These are phyloP conservation scores for Calonectria pteridis DNA, from an alignment of 2,329 filamentous ascomycete genomes.

Conservation along the genomic window DNA sequence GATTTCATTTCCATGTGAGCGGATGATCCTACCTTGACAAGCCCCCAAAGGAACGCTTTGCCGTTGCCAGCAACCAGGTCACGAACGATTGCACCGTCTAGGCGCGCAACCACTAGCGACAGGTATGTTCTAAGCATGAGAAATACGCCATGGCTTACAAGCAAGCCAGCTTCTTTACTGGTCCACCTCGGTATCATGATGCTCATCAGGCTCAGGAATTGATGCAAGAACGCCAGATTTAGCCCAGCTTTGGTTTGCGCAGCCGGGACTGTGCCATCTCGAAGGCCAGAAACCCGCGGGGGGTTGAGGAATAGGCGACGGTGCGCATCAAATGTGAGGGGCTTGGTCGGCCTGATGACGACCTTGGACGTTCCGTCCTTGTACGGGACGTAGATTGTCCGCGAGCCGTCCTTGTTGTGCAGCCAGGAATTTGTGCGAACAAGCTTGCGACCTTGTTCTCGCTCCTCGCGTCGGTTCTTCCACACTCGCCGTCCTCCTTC, in stretches of 20 bases:
- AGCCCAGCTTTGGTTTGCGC: constrained; percentile 93
- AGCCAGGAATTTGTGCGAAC: constrained; percentile 93
- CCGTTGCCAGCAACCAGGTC: constrained; percentile 97
- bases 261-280: constrained; percentile 82
- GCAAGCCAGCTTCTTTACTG: constrained; percentile 92
- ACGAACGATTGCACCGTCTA: constrained; percentile 96
- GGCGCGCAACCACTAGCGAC: constrained; percentile 89
- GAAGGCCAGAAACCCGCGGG: constrained; percentile 82
- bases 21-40: constrained; percentile 73
- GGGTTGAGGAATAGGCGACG: constrained; percentile 92
- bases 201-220: constrained; percentile 94
- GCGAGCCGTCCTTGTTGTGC: constrained; percentile 92
- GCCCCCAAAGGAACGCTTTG: constrained; percentile 86
- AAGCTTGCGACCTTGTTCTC: constrained; percentile 84
- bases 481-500: constrained; percentile 86
- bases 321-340: constrained; percentile 96
- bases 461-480: constrained; percentile 79
- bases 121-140: constrained; percentile 93
- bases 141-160: constrained; percentile 91
- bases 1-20: not conserved
- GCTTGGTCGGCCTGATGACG: constrained; percentile 89
- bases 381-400: constrained; percentile 96
- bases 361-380: constrained; percentile 91
- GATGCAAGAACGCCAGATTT: constrained; percentile 95
- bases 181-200: constrained; percentile 98